Evolutionary conservation across 176 grass and related monocot species (phyloP), one percentile per base, ranked within the genome.

Genomic region (Saccharum spontaneum): DNA sequence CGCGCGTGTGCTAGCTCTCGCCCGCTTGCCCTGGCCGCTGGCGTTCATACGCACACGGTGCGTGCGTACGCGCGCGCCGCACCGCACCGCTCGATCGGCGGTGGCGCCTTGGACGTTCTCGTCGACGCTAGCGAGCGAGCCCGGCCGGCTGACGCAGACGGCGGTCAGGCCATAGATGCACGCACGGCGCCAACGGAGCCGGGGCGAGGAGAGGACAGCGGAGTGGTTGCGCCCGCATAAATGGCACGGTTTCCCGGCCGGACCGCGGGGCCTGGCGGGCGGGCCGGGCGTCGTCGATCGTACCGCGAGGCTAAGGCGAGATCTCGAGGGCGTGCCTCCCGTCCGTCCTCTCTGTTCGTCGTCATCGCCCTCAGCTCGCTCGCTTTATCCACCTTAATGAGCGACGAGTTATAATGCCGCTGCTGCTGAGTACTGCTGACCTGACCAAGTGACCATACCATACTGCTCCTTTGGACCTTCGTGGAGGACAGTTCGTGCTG

Each of bases 221-320:
- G 48, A 67, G 80, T 83, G 22, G 84, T 82, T 86, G 79, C 78
- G 55, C 55, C 43, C 54, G 82, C 69, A 26, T 78, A 86, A 82
- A 82, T 82, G 78, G 83, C 83, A 41, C 75, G 41, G 23, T 33
- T 67, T 66, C 4, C 63, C 60, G 46, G 26, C 74, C 22, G 60
- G 52, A 14, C 67, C 9, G 36, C 5, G 28, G 39, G 57, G 14
- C 0, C 14, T 46, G 34, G 34, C 33, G 33, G 33, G 33, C 33
- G 33, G 33, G 33, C 33, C 33, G 18, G 18, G 68, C 40, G 39
- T 13, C 24, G 24, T 1, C 62, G 71, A 10, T 62, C 67, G 54
- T 71, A 59, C 76, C 70, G 82, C 82, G 69, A 79, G 76, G 79
- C 67, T 74, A 48, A 73, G 74, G 9, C 84, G 89, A 90, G 74